Percentiles rank a stretch among this genome's conserved stretches.
These are phyloP conservation scores for Gynandropsis gynandra DNA, from an alignment of 345 rosid species.

Conservation along the genomic window DNA sequence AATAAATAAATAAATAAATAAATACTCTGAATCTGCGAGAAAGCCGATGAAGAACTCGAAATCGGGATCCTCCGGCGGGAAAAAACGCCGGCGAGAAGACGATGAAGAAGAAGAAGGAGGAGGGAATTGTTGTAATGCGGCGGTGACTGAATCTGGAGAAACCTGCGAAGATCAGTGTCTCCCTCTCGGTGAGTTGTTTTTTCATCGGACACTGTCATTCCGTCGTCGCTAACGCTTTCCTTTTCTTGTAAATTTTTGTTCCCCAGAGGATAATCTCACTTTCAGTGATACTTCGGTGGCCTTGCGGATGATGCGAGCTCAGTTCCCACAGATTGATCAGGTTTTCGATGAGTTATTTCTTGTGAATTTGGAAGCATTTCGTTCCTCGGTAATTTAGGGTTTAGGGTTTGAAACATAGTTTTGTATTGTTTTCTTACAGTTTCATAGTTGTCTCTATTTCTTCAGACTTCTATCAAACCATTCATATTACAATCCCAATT, in stretches of 20 bases:
- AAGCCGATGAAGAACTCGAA: neutral
- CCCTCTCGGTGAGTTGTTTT: constrained; percentile 30
- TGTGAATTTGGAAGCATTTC: neutral
- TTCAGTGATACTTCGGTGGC: constrained; percentile 82
- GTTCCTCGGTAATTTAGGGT: neutral
- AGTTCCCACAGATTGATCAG: constrained; percentile 76
- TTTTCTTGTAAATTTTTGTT: neutral
- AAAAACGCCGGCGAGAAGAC: constrained; percentile 34
- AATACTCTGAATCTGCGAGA: neutral
- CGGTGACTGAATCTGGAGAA: neutral
- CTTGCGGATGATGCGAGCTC: constrained; percentile 85
- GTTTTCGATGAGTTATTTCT: constrained; percentile 26
- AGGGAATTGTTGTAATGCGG: constrained; percentile 18
- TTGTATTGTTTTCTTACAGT: neutral
- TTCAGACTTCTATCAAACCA: constrained; percentile 61
- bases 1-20: too few species aligned
- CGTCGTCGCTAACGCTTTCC: neutral
- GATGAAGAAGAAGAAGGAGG: constrained; percentile 27
- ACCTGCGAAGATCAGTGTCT: constrained; percentile 17
- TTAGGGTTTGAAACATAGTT: neutral
- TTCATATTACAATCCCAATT: constrained; percentile 78
- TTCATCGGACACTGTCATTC: neutral
- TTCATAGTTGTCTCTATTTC: constrained; percentile 2
- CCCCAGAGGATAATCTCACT: constrained; percentile 61
- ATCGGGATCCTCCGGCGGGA: constrained; percentile 16